These are phyloP conservation scores for Diaporthe humulicola DNA, from an alignment of 2,329 filamentous ascomycete species.

Conservation along the genomic window DNA sequence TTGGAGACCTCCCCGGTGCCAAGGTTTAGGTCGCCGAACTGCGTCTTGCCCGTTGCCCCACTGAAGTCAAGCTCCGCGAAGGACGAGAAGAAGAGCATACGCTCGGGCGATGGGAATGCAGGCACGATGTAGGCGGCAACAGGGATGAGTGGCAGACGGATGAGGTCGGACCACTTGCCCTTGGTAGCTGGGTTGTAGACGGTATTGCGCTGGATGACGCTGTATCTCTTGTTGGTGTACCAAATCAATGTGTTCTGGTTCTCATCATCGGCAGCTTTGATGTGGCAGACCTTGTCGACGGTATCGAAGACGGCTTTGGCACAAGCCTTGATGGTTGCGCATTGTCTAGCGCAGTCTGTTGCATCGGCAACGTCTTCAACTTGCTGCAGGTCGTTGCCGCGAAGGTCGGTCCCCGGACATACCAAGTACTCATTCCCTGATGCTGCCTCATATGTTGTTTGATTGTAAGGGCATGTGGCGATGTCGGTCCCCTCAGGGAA, in stretches of 20 bases:
- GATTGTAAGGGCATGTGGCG: constrained; percentile 7
- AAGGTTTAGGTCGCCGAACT: constrained; percentile 41
- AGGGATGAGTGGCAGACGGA: constrained; percentile 46
- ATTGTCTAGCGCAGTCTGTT: background rate
- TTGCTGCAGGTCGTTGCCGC: background rate
- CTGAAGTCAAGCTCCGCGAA: constrained; percentile 41
- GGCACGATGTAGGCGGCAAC: constrained; percentile 48
- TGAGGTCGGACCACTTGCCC: constrained; percentile 45
- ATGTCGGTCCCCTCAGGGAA: constrained; percentile 11
- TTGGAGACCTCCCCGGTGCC: constrained; percentile 45
- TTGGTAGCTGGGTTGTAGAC: constrained; percentile 41
- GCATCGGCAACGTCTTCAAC: background rate
- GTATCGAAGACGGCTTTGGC: constrained; percentile 28
- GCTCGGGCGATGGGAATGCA: constrained; percentile 43
- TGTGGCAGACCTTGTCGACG: background rate
- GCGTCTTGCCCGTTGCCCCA: constrained; percentile 41
- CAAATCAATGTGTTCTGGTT: constrained; percentile 29
- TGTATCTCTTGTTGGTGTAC: constrained; percentile 30
- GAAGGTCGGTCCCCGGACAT: constrained; percentile 22
- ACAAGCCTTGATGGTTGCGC: background rate
- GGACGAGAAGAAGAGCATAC: constrained; percentile 39
- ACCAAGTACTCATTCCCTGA: background rate
- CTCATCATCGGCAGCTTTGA: constrained; percentile 13
- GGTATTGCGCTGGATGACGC: background rate
- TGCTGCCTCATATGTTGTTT: background rate